phyloP scores from a whole-genome alignment of 208 protist genomes.

The Endotrypanum monterogeii region DNA sequence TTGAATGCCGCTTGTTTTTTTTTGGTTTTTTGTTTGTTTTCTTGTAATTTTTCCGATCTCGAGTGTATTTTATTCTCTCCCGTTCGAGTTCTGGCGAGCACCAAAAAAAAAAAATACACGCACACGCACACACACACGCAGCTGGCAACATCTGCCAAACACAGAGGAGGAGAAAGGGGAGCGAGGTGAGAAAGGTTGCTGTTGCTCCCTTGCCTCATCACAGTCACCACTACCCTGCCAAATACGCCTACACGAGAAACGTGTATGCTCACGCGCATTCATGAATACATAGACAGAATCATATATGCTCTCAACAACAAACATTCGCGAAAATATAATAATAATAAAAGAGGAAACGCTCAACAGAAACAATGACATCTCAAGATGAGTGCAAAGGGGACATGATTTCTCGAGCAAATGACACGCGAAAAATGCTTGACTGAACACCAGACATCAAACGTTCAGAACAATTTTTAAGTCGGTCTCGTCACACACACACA shows the following conservation, averaged over 20 bases:
- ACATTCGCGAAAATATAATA: too few relatives aligned
- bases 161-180: background rate
- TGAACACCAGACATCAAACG: conserved; percentile 20
- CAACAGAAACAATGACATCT: background rate
- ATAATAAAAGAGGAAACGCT: conserved; percentile 7
- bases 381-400: conserved; percentile 9
- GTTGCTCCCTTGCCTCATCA: background rate
- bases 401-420: background rate
- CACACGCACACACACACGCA: background rate
- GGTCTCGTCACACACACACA: too few relatives aligned
- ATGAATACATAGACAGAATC: too few relatives aligned
- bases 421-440: background rate
- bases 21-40: background rate
- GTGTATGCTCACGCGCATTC: background rate
- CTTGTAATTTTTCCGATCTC: background rate
- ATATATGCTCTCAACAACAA: too few relatives aligned
- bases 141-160: background rate
- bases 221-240: too few relatives aligned
- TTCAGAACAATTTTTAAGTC: conserved; percentile 2
- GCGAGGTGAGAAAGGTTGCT: too few relatives aligned
- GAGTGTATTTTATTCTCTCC: background rate
- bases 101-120: background rate
- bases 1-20: background rate
- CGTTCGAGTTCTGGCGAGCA: background rate
- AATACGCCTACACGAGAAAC: background rate